A percentile compares a stretch with the other conserved stretches of the same genome.
phyloP scores from a whole-genome alignment of 2,329 filamentous ascomycete species.

The Fusarium tanahbumbuense region DNA sequence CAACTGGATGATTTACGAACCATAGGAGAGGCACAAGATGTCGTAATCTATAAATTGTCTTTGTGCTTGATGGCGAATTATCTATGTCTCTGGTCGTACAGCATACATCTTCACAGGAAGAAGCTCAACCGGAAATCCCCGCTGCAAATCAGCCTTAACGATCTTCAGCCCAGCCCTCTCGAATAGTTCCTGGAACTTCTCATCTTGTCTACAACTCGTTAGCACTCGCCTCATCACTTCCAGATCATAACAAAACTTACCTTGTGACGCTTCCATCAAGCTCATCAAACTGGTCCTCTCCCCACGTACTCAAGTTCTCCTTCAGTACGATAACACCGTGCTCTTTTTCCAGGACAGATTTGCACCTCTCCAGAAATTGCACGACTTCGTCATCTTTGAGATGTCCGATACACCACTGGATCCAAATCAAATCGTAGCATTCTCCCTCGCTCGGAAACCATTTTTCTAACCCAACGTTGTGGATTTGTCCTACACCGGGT shows the following conservation, averaged over 20 bases:
- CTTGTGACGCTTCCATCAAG: conserved; percentile 81
- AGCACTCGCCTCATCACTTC: accelerated
- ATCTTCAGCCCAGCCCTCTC: conserved; percentile 74
- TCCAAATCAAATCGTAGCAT: conserved; percentile 85
- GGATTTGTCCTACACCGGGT: conserved; percentile 71
- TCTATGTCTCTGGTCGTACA: conserved; percentile 63
- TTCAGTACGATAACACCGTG: conserved; percentile 53
- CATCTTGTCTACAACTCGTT: conserved; percentile 61
- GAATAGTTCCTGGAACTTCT: conserved; percentile 78
- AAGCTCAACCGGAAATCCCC: conserved; percentile 72
- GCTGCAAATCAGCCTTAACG: conserved; percentile 77
- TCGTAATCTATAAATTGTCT: background rate
- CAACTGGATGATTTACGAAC: background rate
- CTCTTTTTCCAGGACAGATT: conserved; percentile 50
- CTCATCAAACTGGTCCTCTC: conserved; percentile 77
- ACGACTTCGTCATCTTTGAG: conserved; percentile 80
- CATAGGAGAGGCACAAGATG: too few relatives aligned
- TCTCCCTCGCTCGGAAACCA: conserved; percentile 65
- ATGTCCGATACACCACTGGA: conserved; percentile 90
- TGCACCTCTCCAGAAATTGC: conserved; percentile 73
- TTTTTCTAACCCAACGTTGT: conserved; percentile 78
- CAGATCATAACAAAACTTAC: conserved; percentile 49
- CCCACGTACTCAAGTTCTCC: conserved; percentile 76
- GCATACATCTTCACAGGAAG: conserved; percentile 85
- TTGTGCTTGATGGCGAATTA: background rate